These are phyloP conservation scores for Pseudopyricularia javanii DNA, from an alignment of 2,329 filamentous ascomycete genomes.

Conservation along the genomic window DNA sequence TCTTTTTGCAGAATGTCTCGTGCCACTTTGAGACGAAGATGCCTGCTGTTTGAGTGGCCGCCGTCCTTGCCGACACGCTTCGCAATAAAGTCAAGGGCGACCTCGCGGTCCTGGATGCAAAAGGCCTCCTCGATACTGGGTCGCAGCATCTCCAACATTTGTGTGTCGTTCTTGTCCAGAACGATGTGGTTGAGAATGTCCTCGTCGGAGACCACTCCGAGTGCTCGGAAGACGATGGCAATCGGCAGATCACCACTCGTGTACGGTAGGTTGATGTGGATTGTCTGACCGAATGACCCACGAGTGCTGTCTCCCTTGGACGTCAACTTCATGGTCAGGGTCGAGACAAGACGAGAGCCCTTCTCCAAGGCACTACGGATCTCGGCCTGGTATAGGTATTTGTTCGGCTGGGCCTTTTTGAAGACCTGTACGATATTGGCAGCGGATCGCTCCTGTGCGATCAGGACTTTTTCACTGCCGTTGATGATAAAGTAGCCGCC, in stretches of 20 bases:
- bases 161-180: conserved; percentile 86
- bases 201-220: conserved; percentile 93
- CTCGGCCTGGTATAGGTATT: conserved; percentile 86
- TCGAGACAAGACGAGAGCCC: conserved; percentile 87
- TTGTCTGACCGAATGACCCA: conserved; percentile 73
- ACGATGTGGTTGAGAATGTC: conserved; percentile 97
- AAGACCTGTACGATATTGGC: conserved; percentile 99
- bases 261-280: conserved; percentile 84
- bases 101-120: conserved; percentile 88
- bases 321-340: conserved; percentile 80
- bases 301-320: conserved; percentile 72
- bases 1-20: conserved; percentile 96
- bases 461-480: conserved; percentile 95
- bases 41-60: conserved; percentile 60
- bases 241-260: conserved; percentile 90
- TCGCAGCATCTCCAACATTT: conserved; percentile 95
- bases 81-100: conserved; percentile 89
- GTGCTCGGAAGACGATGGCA: conserved; percentile 86
- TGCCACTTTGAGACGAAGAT: conserved; percentile 85
- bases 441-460: conserved; percentile 92
- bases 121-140: conserved; percentile 96
- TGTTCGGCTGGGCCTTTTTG: conserved; percentile 88
- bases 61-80: conserved; percentile 58
- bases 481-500: conserved; percentile 99
- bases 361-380: conserved; percentile 95